Evolutionary conservation across 495 filamentous ascomycete species (phyloP).

Genomic region (Ascobolus immersus): DNA sequence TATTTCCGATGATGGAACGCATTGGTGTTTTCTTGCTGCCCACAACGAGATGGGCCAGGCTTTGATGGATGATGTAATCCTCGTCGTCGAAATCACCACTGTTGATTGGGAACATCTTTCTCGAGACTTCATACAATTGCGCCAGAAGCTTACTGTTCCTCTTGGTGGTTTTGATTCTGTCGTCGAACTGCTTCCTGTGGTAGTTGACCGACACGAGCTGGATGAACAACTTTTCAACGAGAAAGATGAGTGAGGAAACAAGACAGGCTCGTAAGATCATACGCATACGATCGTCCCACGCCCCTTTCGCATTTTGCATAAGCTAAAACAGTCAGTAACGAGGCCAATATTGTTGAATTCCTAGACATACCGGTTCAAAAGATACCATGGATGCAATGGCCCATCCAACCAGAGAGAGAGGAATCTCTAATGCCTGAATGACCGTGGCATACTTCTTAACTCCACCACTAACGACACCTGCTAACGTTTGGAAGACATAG

Average conservation of each 20-base stretch:
- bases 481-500: constrained; percentile 56
- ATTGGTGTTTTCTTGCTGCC: constrained; percentile 39
- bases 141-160: constrained; percentile 53
- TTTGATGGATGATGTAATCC: constrained; percentile 70
- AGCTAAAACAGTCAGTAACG: neutral
- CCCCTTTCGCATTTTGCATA: constrained; percentile 7
- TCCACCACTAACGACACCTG: constrained; percentile 71
- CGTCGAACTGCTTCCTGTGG: constrained; percentile 76
- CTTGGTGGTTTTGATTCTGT: constrained; percentile 71
- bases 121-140: constrained; percentile 68
- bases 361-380: constrained; percentile 34
- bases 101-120: constrained; percentile 68
- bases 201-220: constrained; percentile 88
- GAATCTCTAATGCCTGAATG: constrained; percentile 52
- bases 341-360: neutral
- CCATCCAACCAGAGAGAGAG: constrained; percentile 74
- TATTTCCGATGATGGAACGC: constrained; percentile 45
- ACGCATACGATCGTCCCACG: constrained; percentile 38
- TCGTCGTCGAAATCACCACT: constrained; percentile 73
- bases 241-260: constrained; percentile 49
- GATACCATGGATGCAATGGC: constrained; percentile 50
- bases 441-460: constrained; percentile 81
- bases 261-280: constrained; percentile 50
- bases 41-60: constrained; percentile 26
- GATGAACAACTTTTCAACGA: constrained; percentile 59